Evolutionary conservation across 805 yeast genomes (phyloP).

Genomic region (Ogataea pilisensis): DNA sequence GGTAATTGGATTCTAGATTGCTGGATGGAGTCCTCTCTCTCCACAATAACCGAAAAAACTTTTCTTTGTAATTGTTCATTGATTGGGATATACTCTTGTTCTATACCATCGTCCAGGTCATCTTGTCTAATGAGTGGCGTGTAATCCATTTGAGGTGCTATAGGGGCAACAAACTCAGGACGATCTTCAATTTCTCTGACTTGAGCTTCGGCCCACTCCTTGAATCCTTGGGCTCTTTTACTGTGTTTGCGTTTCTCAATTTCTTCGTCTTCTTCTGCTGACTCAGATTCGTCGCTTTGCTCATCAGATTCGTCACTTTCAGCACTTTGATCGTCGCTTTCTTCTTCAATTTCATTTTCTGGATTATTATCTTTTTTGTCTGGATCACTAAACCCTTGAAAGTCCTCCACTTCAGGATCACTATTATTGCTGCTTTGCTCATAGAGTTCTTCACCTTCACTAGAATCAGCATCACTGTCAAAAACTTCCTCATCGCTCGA

Average conservation of each 20-base stretch:
- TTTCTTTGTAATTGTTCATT: constrained; percentile 51
- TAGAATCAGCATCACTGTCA: constrained; percentile 23
- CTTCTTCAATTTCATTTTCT: constrained; percentile 25
- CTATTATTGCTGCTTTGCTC: constrained; percentile 13
- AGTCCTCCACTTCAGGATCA: constrained; percentile 9
- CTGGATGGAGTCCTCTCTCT: constrained; percentile 65
- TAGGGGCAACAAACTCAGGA: constrained; percentile 43
- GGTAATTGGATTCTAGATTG: constrained; percentile 69
- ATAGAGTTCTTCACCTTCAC: constrained; percentile 22
- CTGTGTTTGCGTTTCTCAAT: constrained; percentile 38
- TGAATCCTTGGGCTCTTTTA: constrained; percentile 61
- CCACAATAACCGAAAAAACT: constrained; percentile 64
- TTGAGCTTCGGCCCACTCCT: constrained; percentile 83
- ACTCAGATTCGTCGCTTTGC: constrained; percentile 22
- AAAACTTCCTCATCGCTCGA: constrained; percentile 28
- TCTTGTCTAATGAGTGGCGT: constrained; percentile 59
- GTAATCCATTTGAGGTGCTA: constrained; percentile 48
- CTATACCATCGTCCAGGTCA: constrained; percentile 67
- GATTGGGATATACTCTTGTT: constrained; percentile 55
- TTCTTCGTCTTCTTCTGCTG: constrained; percentile 29
- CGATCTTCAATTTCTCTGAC: constrained; percentile 62
- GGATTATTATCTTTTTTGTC: constrained; percentile 24
- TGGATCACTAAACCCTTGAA: constrained; percentile 21
- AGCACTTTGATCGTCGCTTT: no score
- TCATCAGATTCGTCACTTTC: constrained; percentile 24